Conservation (phyloP, 1,139 yeast species). For the Debaryomyces sp. region DNA sequence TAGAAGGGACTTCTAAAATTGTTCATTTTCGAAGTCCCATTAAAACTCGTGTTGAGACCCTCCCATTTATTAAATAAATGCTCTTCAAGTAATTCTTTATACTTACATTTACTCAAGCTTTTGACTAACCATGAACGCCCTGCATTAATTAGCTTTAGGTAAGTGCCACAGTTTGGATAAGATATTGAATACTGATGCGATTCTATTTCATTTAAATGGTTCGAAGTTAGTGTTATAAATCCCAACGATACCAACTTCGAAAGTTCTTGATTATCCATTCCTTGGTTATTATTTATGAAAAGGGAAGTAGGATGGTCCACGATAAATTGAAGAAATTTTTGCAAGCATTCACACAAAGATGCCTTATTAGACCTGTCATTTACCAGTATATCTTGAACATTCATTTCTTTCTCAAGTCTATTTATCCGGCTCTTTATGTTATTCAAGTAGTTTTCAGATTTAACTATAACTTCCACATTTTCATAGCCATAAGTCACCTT, state of each 20-base stretch:
- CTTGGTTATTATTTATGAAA: slow-evolving; percentile 29
- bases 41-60: slow-evolving; percentile 26
- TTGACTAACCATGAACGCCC: slow-evolving; percentile 56
- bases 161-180: slow-evolving; percentile 65
- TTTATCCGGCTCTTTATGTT: slow-evolving; percentile 18
- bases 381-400: background rate
- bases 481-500: slow-evolving; percentile 50
- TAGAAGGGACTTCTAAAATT: slow-evolving; percentile 57
- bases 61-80: slow-evolving; percentile 55
- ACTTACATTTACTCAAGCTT: slow-evolving; percentile 43
- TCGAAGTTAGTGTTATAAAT: slow-evolving; percentile 54
- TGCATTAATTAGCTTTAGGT: slow-evolving; percentile 47
- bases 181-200: slow-evolving; percentile 50
- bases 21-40: slow-evolving; percentile 38
- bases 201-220: slow-evolving; percentile 51
- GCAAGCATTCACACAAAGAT: slow-evolving; percentile 15
- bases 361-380: slow-evolving; percentile 9
- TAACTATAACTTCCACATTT: slow-evolving; percentile 43
- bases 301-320: slow-evolving; percentile 31
- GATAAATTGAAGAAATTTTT: slow-evolving; percentile 28
- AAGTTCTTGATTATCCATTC: slow-evolving; percentile 29
- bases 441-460: slow-evolving; percentile 25
- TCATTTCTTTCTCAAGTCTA: slow-evolving; percentile 6
- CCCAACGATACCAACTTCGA: slow-evolving; percentile 50
- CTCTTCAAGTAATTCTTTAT: slow-evolving; percentile 57